phyloP scores from a whole-genome alignment of 1,284 basidiomycete genomes.

The Cutaneotrichosporon mucoides region DNA sequence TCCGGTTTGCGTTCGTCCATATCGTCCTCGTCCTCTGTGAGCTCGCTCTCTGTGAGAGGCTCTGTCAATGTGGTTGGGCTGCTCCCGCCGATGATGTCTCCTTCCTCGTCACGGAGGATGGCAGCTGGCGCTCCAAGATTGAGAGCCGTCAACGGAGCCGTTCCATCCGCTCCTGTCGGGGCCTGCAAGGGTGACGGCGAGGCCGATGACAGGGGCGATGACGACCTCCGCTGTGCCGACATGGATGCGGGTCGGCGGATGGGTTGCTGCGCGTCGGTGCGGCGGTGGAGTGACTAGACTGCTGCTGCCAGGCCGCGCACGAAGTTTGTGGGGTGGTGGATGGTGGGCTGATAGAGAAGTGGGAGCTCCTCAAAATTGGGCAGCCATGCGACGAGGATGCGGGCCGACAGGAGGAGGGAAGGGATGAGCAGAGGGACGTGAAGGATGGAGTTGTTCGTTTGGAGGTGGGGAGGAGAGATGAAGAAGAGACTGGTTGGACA shows the following conservation, averaged over 20 bases:
- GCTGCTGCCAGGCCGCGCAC: not conserved
- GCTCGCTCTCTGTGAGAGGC: slow-evolving; percentile 23
- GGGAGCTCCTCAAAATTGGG: no score
- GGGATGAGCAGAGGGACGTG: no score
- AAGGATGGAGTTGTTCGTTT: no score
- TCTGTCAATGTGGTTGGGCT: slow-evolving; percentile 23
- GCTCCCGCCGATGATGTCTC: slow-evolving; percentile 19
- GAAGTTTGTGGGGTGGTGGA: not conserved
- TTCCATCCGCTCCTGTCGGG: slow-evolving; percentile 5
- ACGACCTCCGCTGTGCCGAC: slow-evolving; percentile 21
- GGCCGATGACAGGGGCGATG: slow-evolving; percentile 21
- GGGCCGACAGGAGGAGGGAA: no score
- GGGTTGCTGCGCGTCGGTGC: not conserved
- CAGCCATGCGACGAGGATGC: no score
- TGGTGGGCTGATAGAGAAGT: not conserved
- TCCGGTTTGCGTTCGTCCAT: not conserved
- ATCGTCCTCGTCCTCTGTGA: slow-evolving; percentile 27
- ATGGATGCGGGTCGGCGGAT: slow-evolving; percentile 6
- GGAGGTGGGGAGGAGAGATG: no score
- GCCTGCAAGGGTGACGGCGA: slow-evolving; percentile 18
- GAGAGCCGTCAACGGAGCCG: slow-evolving; percentile 2
- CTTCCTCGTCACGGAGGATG: slow-evolving; percentile 1
- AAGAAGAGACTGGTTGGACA: no score
- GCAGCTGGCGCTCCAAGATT: slow-evolving; percentile 10
- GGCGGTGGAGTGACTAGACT: not conserved